phyloP scores from a whole-genome alignment of 2,329 filamentous ascomycete species.

The Arthrobotrys pseudoclavata region DNA sequence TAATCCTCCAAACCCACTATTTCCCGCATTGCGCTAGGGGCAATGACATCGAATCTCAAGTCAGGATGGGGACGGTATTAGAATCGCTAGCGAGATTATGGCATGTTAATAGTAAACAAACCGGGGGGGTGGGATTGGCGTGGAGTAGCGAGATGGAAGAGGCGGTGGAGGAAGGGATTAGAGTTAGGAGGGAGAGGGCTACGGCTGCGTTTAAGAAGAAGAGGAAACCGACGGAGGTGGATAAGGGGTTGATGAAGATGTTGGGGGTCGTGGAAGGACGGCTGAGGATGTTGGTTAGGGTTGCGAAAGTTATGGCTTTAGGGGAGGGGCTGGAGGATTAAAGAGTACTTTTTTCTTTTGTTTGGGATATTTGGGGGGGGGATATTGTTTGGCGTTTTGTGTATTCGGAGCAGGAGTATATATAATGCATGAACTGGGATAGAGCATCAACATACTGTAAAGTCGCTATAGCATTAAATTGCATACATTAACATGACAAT shows the following conservation, averaged over 20 bases:
- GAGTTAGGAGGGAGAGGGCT: constrained; percentile 34
- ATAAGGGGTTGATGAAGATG: constrained; percentile 46
- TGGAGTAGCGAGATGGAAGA: constrained; percentile 42
- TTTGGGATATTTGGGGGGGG: background rate
- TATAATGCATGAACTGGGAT: background rate
- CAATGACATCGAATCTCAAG: constrained; percentile 40
- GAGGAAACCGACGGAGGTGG: constrained; percentile 32
- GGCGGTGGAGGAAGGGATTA: constrained; percentile 45
- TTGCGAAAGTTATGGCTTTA: constrained; percentile 21
- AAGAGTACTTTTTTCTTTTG: background rate
- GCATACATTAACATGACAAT: no score
- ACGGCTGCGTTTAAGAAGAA: constrained; percentile 28
- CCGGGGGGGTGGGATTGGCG: background rate
- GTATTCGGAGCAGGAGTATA: background rate
- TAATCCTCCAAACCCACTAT: constrained; percentile 13
- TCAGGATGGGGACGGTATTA: constrained; percentile 25
- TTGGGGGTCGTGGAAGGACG: constrained; percentile 20
- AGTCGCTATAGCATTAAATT: no score
- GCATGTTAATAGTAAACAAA: background rate
- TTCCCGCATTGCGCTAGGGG: constrained; percentile 37
- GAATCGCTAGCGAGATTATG: constrained; percentile 39
- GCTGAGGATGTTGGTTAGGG: constrained; percentile 29
- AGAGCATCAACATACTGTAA: no score
- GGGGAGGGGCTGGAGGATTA: background rate
- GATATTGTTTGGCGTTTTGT: no score